Percentiles rank a stretch among this genome's conserved stretches.
phyloP scores from a whole-genome alignment of 2,329 filamentous ascomycete species.

The Alternaria sp. region DNA sequence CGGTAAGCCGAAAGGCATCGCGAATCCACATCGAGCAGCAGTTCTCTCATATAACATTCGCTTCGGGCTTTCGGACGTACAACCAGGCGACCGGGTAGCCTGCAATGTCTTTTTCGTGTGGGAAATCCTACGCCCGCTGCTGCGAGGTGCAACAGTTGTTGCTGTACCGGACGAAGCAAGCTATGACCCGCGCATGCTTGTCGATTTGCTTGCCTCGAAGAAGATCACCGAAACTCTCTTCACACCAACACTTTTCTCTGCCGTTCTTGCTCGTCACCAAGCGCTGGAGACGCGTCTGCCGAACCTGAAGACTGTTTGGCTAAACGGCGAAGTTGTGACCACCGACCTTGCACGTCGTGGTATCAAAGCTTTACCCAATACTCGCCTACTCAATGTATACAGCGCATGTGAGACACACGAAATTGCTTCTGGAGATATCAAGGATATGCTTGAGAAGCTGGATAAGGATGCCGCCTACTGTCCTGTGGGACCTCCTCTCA shows the following conservation, averaged over 20 bases:
- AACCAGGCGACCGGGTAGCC: conserved; percentile 79
- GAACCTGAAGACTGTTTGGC: conserved; percentile 75
- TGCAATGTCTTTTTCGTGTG: conserved; percentile 90
- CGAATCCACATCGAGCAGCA: conserved; percentile 78
- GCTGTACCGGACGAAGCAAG: conserved; percentile 78
- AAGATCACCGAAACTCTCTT: conserved; percentile 82
- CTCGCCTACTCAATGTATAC: conserved; percentile 80
- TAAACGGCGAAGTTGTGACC: conserved; percentile 85
- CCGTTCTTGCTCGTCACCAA: conserved; percentile 74
- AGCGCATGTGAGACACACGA: conserved; percentile 85
- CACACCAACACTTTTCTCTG: conserved; percentile 81
- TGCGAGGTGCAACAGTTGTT: conserved; percentile 79
- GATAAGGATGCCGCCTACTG: conserved; percentile 72
- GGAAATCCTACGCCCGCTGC: conserved; percentile 80
- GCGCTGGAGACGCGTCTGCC: conserved; percentile 71
- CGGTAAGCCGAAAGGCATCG: conserved; percentile 82
- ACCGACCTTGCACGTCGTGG: conserved; percentile 77
- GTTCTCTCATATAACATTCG: conserved; percentile 78
- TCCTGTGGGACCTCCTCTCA: conserved; percentile 74
- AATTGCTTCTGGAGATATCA: conserved; percentile 79
- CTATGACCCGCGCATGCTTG: conserved; percentile 78
- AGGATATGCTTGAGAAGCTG: conserved; percentile 66
- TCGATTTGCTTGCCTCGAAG: conserved; percentile 72
- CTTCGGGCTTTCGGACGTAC: conserved; percentile 74
- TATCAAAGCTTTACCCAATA: conserved; percentile 72